Evolutionary conservation across 805 yeast genomes (phyloP), one percentile per base, ranked within the genome.

Genomic region (Lachancea waltii): DNA sequence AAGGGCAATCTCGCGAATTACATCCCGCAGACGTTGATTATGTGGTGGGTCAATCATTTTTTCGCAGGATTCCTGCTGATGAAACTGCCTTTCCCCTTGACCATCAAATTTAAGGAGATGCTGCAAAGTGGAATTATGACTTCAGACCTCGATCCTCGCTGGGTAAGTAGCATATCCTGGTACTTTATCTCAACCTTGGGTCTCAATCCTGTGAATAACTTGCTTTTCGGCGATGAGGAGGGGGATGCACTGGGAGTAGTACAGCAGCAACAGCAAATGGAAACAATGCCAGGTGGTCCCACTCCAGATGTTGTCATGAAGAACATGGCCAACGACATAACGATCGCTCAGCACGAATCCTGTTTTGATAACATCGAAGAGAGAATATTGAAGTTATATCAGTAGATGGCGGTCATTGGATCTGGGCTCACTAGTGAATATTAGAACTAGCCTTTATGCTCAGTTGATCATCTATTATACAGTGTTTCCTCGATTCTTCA

Each of bases 131-230:
- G 97, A 6, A 81, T 92, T 10, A 72, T 70, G 41, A 87, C 97
- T 0, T 71, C 80, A 1, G 94, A 90, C 51, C 67, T 92, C 41
- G 92, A 89, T 55, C 95, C 81, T 7, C 68, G 95, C 19, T 92
- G 95, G 77, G 97, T 92, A 13, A 81, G 92, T 25, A 79, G 95
- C 3, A 81, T 92, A 15, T 86, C 97, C 4, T 92, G 97, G 97
- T 92, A 90, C 59, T 85, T 92, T 58, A 83, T 90, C 38, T 84
- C 86, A 39, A 74, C 86, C 44, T 60, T 89, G 35, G 97, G 97
- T 20, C 70, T 92, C 43, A 75, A 76, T 48, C 82, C 95, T 0
- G 79, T 92, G 1, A 82, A 81, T 57, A 72, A 83, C 26, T 69
- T 90, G 37, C 46, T 87, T 6, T 70, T 85, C 20, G 45, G 51